phyloP scores from a whole-genome alignment of 73 alveolate species.

The Tetrahymena elliotti region DNA sequence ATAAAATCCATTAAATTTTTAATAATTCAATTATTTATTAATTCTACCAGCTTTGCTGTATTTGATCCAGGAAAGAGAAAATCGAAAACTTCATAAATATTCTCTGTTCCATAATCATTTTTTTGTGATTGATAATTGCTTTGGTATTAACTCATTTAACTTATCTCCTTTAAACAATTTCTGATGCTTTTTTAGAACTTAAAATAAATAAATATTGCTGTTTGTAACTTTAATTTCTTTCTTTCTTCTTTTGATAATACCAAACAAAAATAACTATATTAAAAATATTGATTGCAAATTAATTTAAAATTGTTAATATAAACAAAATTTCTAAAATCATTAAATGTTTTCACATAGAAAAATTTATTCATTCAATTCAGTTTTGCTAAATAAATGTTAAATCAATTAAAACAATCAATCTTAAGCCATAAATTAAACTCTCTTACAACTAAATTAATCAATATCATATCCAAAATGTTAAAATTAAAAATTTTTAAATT shows the following conservation, averaged over 20 bases:
- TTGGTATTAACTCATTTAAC: not conserved
- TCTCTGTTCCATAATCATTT: not conserved
- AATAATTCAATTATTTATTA: not conserved
- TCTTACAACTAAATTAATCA: too few relatives aligned
- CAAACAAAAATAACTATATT: too few relatives aligned
- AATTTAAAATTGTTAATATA: too few relatives aligned
- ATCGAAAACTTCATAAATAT: conserved; percentile 7
- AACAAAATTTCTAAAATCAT: too few relatives aligned
- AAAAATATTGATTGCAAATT: too few relatives aligned
- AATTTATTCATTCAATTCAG: too few relatives aligned
- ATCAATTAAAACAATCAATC: too few relatives aligned
- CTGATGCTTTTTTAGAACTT: not conserved
- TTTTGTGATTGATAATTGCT: not conserved
- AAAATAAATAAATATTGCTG: not conserved
- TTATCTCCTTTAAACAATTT: not conserved
- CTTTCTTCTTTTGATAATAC: too few relatives aligned
- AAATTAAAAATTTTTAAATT: too few relatives aligned
- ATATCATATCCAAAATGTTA: too few relatives aligned
- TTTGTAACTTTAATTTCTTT: not conserved
- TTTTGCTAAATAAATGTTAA: too few relatives aligned
- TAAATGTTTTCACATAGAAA: too few relatives aligned
- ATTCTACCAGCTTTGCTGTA: conserved; percentile 18
- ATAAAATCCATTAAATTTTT: not conserved
- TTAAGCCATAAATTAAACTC: not conserved
- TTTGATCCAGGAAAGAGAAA: conserved; percentile 32